Evolutionary conservation across 371 early-diverging fungal genomes (phyloP), one percentile per base, ranked within the genome.

Genomic region (Circinella minor): DNA sequence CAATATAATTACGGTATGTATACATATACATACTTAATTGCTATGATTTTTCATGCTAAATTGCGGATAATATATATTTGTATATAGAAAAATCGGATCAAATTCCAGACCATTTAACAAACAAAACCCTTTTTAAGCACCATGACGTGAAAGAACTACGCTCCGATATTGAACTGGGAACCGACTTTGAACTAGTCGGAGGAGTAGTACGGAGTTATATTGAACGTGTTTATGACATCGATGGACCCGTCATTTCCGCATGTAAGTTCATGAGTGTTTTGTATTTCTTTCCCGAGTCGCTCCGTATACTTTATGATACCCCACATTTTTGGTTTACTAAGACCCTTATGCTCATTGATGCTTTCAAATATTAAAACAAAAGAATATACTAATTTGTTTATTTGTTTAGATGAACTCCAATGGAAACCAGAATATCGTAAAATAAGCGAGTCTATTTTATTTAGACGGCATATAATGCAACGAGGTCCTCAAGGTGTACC

Each of bases 171-270:
- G 48, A 60, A 20, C 60, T 65, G 11, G 60, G 63, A 17, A 59
- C 27, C n/a, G 55, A 70, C 38, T 70, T 70, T 36, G 65, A 62
- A 27, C 49, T 70, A 8, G 70, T 70, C 4, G 43, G 64, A 17
- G 61, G 64, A 4, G 65, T 46, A 7, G 27, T 70, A 14, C 54
- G 55, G 17, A 63, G 65, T 38, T 70, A 70, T 51, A 59, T 70
- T 11, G 60, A 64, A 20, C 65, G 70, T 36, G 49, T 60, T 17
- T 70, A 70, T 60, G 65, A 55, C 39, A 38, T 70, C 3, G 46
- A 65, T 18, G 70, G 70, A 3, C 49, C 47, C 5, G 39, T 63
- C 61, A 36, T 65, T 37, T 55, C 63, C 39, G 63, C 43, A 65
- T 63, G 70, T 70, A 70, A 59, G 67, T 46, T 61, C 27, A 27